A percentile compares a stretch with the other conserved stretches of the same genome.
These are phyloP conservation scores for Agaricales sp. DNA, from an alignment of 1,284 basidiomycete species.

Conservation along the genomic window DNA sequence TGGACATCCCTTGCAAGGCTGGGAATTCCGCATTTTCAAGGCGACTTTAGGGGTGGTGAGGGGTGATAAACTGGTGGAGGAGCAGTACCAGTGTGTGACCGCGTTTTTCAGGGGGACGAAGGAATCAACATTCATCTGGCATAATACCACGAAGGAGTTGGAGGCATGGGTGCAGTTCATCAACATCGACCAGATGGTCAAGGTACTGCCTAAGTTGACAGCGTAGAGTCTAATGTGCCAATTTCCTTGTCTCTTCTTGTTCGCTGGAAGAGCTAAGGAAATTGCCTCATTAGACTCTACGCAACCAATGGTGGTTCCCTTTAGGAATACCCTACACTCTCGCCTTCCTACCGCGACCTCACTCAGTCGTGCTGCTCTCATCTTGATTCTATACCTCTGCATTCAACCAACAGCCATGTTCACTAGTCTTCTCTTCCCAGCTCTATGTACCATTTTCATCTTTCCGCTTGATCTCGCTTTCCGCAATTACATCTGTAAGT, in stretches of 20 bases:
- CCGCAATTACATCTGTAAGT: too few species aligned
- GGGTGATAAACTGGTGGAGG: slow-evolving; percentile 40
- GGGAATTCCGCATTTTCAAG: slow-evolving; percentile 75
- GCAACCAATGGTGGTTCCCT: too few species aligned
- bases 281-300: too few species aligned
- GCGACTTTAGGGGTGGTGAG: slow-evolving; percentile 59
- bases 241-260: too few species aligned
- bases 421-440: not conserved
- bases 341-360: too few species aligned
- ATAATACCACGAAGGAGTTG: slow-evolving; percentile 50
- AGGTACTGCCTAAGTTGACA: slow-evolving; percentile 61
- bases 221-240: slow-evolving; percentile 37
- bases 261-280: too few species aligned
- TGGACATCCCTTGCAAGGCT: slow-evolving; percentile 54
- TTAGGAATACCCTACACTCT: too few species aligned
- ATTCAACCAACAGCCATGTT: not conserved
- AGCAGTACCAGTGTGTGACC: slow-evolving; percentile 62
- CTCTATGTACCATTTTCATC: not conserved
- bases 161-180: slow-evolving; percentile 75
- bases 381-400: too few species aligned
- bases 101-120: slow-evolving; percentile 63
- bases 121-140: slow-evolving; percentile 61
- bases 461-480: not conserved
- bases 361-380: too few species aligned
- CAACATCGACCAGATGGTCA: slow-evolving; percentile 69